Base-by-base conservation (phyloP, 2,329 filamentous ascomycete species). In the Aspergillus fumigatus region DNA sequence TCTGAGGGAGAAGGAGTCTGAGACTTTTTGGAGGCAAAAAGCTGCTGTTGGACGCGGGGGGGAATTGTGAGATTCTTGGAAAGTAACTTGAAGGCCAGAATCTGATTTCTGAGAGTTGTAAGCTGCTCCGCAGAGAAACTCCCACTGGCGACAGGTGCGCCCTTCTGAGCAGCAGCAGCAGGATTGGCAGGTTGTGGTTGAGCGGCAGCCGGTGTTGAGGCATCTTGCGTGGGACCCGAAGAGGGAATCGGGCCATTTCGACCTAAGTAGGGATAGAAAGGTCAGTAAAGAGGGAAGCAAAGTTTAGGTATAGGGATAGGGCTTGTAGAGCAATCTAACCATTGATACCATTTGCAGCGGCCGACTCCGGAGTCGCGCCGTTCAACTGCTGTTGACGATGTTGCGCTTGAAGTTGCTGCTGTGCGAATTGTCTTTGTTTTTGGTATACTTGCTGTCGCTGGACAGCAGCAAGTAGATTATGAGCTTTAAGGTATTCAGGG, bases 41-140 rank as follows among this genome's bases (percentile, higher is more conserved):
- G 86, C 50, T 89, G 85, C 68, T 93, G 89, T 70, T 96, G 91
- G 62, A 96, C 83, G 60, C 85, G 82, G 29, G 84, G 75, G 1
- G 93, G 91, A 3, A 97, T 85, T 0, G 92, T 88, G 14, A 88
- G 81, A 64, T 96, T 96, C 74, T 94, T 95, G 4, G 90, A 88
- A 3, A 99, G 80, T 63, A 92, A 82, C 75, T 95, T 95, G 76
- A 97, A 97, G 0, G 93, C 92, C 65, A 88, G 82, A 51, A 97
- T 96, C 72, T 99, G 94, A 62, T 89, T 87, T 58, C 90, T 83
- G 9, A 99, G 78, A 47, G 90, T 84, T 25, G 83, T 81, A 48
- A 96, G 78, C 71, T 99, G 94, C 55, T 94, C 89, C 25, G 84
- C 82, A 11, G 86, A 87, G 70, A 96, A 92, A 59, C 86, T 86